A percentile compares a stretch with the other conserved stretches of the same genome.
These are phyloP conservation scores for Amauroascus verrucosus DNA, from an alignment of 2,329 filamentous ascomycete species.

Conservation along the genomic window DNA sequence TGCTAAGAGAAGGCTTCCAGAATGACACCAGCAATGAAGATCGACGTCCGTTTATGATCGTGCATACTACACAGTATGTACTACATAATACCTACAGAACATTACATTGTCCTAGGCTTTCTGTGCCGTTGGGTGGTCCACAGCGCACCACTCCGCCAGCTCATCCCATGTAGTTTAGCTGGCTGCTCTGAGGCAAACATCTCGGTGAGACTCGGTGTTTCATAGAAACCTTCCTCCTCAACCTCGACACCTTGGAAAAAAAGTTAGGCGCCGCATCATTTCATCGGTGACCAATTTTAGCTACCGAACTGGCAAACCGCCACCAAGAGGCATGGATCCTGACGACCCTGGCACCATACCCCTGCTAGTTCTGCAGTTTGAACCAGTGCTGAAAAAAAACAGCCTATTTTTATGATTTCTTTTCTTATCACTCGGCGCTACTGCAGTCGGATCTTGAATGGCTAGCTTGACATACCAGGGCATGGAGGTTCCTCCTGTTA, in stretches of 20 bases:
- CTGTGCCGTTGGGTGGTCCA: too few species aligned
- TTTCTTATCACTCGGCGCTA: conserved; percentile 3
- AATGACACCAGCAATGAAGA: neutral
- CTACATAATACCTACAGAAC: too few species aligned
- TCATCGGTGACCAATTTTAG: neutral
- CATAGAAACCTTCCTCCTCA: neutral
- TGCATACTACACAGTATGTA: neutral
- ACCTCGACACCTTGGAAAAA: neutral
- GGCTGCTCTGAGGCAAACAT: neutral
- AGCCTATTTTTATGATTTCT: conserved; percentile 6
- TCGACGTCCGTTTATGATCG: neutral
- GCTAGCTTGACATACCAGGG: neutral
- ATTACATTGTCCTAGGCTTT: too few species aligned
- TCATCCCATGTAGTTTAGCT: too few species aligned
- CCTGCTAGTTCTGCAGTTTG: neutral
- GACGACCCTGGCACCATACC: neutral
- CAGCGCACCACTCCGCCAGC: too few species aligned
- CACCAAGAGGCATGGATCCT: neutral
- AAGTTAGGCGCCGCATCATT: neutral
- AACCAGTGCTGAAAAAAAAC: neutral
- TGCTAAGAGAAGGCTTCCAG: conserved; percentile 9
- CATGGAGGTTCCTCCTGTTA: too few species aligned
- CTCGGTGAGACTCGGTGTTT: neutral
- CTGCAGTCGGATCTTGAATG: conserved; percentile 3
- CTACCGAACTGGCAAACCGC: neutral